phyloP scores from a whole-genome alignment of 2,329 filamentous ascomycete species.

The Trichoderma sp. region DNA sequence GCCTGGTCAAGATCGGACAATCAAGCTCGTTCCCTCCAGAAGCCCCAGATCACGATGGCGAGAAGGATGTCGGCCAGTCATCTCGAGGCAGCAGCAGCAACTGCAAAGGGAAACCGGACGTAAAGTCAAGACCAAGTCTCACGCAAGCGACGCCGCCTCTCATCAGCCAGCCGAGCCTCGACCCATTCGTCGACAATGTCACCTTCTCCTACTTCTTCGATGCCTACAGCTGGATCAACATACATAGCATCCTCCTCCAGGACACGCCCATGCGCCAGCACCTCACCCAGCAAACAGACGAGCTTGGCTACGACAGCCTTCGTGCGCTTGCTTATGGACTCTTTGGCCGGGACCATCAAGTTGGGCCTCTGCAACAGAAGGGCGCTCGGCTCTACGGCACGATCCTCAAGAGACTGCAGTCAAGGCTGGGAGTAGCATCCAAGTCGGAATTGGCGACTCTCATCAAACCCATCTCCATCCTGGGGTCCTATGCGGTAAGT shows the following conservation, averaged over 20 bases:
- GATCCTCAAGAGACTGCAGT: neutral
- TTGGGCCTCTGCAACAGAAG: neutral
- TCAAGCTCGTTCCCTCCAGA: neutral
- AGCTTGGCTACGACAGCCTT: conserved; percentile 16
- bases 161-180: neutral
- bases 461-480: conserved; percentile 17
- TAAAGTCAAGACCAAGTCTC: neutral
- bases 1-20: conserved; percentile 5
- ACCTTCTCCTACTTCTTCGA: conserved; percentile 18
- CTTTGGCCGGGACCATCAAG: neutral
- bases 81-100: neutral
- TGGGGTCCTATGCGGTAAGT: conserved; percentile 17
- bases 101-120: neutral
- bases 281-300: conserved; percentile 6
- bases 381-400: neutral
- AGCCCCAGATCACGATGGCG: neutral
- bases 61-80: too few relatives aligned
- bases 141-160: neutral
- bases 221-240: conserved; percentile 18
- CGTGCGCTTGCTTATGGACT: conserved; percentile 9
- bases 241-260: conserved; percentile 6
- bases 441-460: conserved; percentile 9
- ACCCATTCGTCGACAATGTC: conserved; percentile 7
- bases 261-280: conserved; percentile 17
- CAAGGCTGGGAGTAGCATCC: neutral